Evolutionary conservation across 2,329 filamentous ascomycete species (phyloP), one percentile per base, ranked within the genome.

Genomic region (Beauveria caledonica): DNA sequence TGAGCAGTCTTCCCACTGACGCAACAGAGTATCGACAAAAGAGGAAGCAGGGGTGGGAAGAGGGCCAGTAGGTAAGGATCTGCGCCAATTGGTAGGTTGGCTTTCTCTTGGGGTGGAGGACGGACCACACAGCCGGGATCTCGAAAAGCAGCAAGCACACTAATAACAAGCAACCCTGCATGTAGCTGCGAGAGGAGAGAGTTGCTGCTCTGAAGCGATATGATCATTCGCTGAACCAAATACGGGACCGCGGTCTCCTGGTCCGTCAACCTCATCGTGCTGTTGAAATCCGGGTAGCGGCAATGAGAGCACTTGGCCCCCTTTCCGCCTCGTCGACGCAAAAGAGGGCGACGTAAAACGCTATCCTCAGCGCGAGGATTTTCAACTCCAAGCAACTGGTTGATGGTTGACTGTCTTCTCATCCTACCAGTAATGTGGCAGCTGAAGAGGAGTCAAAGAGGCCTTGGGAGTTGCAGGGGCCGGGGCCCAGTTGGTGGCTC

Each of bases 111-210:
- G 27, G 17, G 51, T 48, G 50, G 58, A 55, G 50, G 55, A 17
- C 45, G 51, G 51, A 48, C 58, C 58, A 50, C 33, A 15, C n/a
- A 50, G 44, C 58, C 23, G 58, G 58, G 51, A 60, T 55, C 36
- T 60, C 58, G 58, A 55, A 44, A 50, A 39, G 44, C 19, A 60
- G 46, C 36, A 48, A 27, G 19, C 55, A 23, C 53, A 56, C 17
- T 33, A 27, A 9, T 33, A 27, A 9, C 25, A 42, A 36, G 27
- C 29, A 23, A 52, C 36, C 51, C 23, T n/a, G 51, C 50, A 42
- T 15, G 39, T 8, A 50, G 33, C 33, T 36, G 33, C 33, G 33
- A 15, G 33, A 36, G 33, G 11, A 36, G 11, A 36, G 33, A 36
- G 13, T 36, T 15, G 33, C 33, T 36, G 33, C 33, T 36, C 33